Conservation (phyloP, 495 filamentous ascomycete species). For the Penicillium nucicola region DNA sequence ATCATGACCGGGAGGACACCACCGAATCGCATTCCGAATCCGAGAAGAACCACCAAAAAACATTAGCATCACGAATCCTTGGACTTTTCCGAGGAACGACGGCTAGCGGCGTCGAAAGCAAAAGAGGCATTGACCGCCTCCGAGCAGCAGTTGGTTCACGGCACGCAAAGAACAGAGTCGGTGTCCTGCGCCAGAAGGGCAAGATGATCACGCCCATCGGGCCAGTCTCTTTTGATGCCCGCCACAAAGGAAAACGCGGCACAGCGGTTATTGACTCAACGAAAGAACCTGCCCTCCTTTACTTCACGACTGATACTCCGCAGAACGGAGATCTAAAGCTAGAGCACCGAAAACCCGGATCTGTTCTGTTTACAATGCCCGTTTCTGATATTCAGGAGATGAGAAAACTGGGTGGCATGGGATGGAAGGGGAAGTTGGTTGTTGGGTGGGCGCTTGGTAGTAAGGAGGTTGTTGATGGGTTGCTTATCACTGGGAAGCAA, state of each 20-base stretch:
- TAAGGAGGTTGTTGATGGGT: constrained; percentile 72
- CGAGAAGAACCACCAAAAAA: constrained; percentile 23
- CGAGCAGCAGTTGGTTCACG: constrained; percentile 60
- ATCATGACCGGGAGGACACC: not conserved
- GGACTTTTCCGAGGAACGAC: constrained; percentile 67
- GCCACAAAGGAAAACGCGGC: constrained; percentile 71
- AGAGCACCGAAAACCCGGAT: constrained; percentile 35
- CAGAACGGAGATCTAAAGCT: constrained; percentile 23
- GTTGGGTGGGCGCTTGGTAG: constrained; percentile 74
- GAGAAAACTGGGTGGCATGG: constrained; percentile 78
- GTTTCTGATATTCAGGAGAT: constrained; percentile 63
- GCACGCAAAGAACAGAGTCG: constrained; percentile 66
- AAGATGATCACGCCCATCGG: constrained; percentile 46
- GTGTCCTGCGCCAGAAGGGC: constrained; percentile 53
- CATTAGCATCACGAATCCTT: constrained; percentile 52
- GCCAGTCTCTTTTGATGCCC: constrained; percentile 69
- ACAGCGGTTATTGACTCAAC: constrained; percentile 63
- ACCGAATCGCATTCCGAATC: not conserved
- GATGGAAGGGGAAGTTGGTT: constrained; percentile 86
- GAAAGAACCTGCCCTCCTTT: constrained; percentile 33
- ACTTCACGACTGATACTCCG: constrained; percentile 45
- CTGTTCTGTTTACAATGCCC: constrained; percentile 43
- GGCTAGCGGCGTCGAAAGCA: constrained; percentile 62
- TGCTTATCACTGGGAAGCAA: constrained; percentile 61
- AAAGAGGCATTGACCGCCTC: constrained; percentile 63